These are phyloP conservation scores for Erythrobasidium yunnanense DNA, from an alignment of 768 basidiomycete species.

Conservation along the genomic window DNA sequence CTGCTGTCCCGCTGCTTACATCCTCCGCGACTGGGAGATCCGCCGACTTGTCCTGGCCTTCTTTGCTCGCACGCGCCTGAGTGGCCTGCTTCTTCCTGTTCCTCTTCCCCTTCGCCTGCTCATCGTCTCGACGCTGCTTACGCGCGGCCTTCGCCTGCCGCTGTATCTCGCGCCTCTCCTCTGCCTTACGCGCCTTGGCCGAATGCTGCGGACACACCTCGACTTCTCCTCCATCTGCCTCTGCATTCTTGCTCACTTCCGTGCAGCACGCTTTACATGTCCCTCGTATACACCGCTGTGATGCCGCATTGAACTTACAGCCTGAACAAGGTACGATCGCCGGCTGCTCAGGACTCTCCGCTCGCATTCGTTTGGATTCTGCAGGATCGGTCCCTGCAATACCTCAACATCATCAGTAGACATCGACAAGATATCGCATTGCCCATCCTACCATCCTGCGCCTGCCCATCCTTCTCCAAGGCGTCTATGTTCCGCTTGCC, in stretches of 20 bases:
- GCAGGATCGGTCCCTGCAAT: not conserved
- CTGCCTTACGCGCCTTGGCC: slow-evolving; percentile 36
- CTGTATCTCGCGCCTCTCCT: not conserved
- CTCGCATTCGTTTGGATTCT: no score
- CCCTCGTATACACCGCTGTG: slow-evolving; percentile 22
- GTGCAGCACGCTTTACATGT: not conserved
- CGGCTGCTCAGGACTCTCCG: no score
- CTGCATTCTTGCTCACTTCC: not conserved
- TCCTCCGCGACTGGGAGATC: no score
- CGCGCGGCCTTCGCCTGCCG: slow-evolving; percentile 3
- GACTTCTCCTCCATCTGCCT: slow-evolving; percentile 32
- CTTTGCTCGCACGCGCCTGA: no score
- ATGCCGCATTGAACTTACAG: slow-evolving; percentile 1
- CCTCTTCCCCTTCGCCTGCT: not conserved
- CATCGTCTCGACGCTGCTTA: not conserved
- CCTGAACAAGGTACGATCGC: no score
- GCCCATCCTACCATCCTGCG: slow-evolving; percentile 1
- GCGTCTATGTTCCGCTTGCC: not conserved
- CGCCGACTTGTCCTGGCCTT: no score
- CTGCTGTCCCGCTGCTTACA: no score
- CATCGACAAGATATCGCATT: not conserved
- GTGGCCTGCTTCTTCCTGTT: not conserved
- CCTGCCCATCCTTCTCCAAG: not conserved
- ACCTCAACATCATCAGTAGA: not conserved
- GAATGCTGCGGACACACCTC: slow-evolving; percentile 42